Conservation (phyloP, 2,329 filamentous ascomycete genomes). For the Pseudocercospora vitis region DNA sequence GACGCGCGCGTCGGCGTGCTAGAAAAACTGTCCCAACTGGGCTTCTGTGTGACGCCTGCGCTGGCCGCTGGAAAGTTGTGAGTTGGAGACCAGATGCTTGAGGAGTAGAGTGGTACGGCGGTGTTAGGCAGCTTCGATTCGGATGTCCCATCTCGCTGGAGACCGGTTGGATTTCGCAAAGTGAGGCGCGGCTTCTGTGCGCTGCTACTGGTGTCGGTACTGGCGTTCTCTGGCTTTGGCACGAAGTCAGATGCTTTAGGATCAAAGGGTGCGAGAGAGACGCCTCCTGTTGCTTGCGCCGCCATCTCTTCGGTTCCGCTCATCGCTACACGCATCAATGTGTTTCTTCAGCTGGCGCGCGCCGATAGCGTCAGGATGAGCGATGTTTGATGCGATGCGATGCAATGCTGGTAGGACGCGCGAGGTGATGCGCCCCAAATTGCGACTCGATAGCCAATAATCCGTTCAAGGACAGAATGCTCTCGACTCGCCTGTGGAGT, state of each 20-base stretch:
- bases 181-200: slow-evolving; percentile 1
- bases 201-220: neutral
- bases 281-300: neutral
- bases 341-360: neutral
- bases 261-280: slow-evolving; percentile 6
- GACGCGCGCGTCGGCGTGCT: neutral
- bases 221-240: slow-evolving; percentile 6
- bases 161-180: neutral
- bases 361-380: neutral
- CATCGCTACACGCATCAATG: neutral
- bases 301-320: neutral
- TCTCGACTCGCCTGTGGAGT: no score
- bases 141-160: neutral
- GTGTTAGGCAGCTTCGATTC: slow-evolving; percentile 7
- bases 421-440: no score
- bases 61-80: slow-evolving; percentile 10
- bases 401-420: no score
- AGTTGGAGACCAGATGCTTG: slow-evolving; percentile 19
- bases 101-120: slow-evolving; percentile 15
- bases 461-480: no score
- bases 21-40: slow-evolving; percentile 18
- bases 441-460: no score
- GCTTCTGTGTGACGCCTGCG: slow-evolving; percentile 19
- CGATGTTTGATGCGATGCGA: neutral
- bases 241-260: slow-evolving; percentile 11